Conservation (phyloP, 495 filamentous ascomycete species). For the Penicillium tannophilum region DNA sequence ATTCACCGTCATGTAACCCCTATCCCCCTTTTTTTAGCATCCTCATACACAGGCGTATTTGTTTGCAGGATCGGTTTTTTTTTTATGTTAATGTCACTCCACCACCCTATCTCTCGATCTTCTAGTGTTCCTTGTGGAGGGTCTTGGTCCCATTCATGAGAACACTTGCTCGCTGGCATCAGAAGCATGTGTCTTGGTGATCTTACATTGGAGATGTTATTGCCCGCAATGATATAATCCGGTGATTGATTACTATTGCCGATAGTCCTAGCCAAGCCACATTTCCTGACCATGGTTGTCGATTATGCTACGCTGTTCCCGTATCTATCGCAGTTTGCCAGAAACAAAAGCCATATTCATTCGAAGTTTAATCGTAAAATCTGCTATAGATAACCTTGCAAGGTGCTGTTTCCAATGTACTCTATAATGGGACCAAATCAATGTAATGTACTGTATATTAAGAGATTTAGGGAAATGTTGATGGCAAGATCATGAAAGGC, state of each 20-base stretch:
- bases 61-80: conserved; percentile 39
- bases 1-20: conserved; percentile 64
- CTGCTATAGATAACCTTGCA: not conserved
- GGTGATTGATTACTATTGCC: conserved; percentile 1
- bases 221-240: conserved; percentile 12
- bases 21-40: conserved; percentile 37
- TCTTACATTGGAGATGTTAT: conserved; percentile 5
- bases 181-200: conserved; percentile 14
- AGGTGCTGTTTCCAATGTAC: too few relatives aligned
- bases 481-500: too few relatives aligned
- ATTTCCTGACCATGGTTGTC: conserved; percentile 19
- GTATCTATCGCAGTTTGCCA: conserved; percentile 25
- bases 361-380: not conserved
- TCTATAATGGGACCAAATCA: too few relatives aligned
- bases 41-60: conserved; percentile 51
- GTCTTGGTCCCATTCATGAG: conserved; percentile 15
- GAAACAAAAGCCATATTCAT: conserved; percentile 21
- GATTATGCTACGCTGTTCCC: conserved; percentile 19
- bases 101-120: conserved; percentile 6
- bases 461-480: too few relatives aligned
- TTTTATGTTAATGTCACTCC: conserved; percentile 33
- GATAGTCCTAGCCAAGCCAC: conserved; percentile 9
- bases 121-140: conserved; percentile 18
- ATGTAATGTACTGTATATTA: too few relatives aligned
- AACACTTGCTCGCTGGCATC: conserved; percentile 18